Evolutionary conservation across 495 filamentous ascomycete genomes (phyloP), one percentile per base, ranked within the genome.

Genomic region (Apiosordaria backusii): DNA sequence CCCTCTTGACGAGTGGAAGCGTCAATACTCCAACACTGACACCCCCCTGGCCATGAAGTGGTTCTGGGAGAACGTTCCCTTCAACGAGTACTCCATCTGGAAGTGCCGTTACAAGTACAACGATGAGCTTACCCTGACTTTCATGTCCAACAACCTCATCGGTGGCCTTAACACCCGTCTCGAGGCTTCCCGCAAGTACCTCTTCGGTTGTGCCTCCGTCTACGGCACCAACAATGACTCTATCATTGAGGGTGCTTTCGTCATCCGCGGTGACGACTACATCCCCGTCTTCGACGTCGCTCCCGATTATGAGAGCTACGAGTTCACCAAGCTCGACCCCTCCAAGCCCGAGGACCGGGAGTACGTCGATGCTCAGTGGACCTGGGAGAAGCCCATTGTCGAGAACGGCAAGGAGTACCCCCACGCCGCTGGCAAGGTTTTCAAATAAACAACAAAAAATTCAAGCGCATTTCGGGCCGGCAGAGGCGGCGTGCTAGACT

Each of bases 61-160:
- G 91, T 98, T 99, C 87, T 99, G 93, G 93, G 87, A 97, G 83
- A 89, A 96, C 75, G 87, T 86, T 80, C 93, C 93, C 67, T 85
- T 93, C 74, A 89, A 91, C 63, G 96, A 98, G 81, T 98, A 95
- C 86, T 96, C 92, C 50, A 80, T 99, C 72, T 99, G 92, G 92
- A 86, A 83, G 75, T 83, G 90, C 66, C 88, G 90, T 78, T 99
- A 97, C 87, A 97, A 96, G 85, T 98, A 98, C 86, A 94, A 97
- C 81, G 88, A 96, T 61, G 95, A 99, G 87, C 87, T 99, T 71
- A 97, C 92, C 73, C 83, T 92, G 75, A 90, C 90, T 76, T 99
- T 99, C 89, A 99, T 99, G 95, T 90, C 92, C 67, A 91, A 88
- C 83, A 99, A 99, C 86, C 82, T 97, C 77, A 94, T 99, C 76